Percentiles rank a stretch among this genome's conserved stretches.
Conservation (phyloP, 208 protist species). For the Angomonas ambiguus region DNA sequence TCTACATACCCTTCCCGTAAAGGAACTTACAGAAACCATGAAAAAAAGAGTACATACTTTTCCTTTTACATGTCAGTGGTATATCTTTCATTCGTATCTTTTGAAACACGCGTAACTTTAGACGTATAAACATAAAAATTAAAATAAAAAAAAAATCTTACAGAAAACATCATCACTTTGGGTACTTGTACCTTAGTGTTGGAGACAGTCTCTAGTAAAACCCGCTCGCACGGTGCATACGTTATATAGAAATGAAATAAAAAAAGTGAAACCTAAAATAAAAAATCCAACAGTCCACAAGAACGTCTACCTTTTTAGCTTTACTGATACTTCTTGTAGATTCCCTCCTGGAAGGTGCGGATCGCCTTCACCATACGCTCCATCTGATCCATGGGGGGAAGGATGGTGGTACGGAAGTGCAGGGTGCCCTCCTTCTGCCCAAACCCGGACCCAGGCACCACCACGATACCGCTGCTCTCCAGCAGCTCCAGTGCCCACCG, state of each 20-base stretch:
- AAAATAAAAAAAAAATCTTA: too few relatives aligned
- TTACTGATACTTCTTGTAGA: constrained; percentile 52
- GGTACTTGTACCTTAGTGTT: too few relatives aligned
- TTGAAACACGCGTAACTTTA: background rate
- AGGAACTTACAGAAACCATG: too few relatives aligned
- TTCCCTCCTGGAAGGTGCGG: constrained; percentile 53
- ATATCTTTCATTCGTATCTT: constrained; percentile 2
- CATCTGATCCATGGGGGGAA: constrained; percentile 96
- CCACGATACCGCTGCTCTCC: constrained; percentile 93
- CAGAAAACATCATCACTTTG: too few relatives aligned
- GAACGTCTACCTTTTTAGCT: too few relatives aligned
- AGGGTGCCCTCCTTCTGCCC: constrained; percentile 94
- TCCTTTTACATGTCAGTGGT: too few relatives aligned
- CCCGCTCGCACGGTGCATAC: too few relatives aligned
- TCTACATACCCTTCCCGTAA: too few relatives aligned
- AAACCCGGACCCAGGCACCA: constrained; percentile 96
- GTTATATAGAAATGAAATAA: background rate
- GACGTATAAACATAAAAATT: too few relatives aligned
- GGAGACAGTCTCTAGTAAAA: too few relatives aligned
- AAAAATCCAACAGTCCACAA: too few relatives aligned
- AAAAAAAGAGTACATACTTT: background rate
- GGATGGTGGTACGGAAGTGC: constrained; percentile 99
- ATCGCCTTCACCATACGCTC: constrained; percentile 74
- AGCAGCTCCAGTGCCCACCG: constrained; percentile 96
- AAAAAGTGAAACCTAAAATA: too few relatives aligned